These are phyloP conservation scores for Albophoma yamanashiensis DNA, from an alignment of 2,329 filamentous ascomycete genomes.

Conservation along the genomic window DNA sequence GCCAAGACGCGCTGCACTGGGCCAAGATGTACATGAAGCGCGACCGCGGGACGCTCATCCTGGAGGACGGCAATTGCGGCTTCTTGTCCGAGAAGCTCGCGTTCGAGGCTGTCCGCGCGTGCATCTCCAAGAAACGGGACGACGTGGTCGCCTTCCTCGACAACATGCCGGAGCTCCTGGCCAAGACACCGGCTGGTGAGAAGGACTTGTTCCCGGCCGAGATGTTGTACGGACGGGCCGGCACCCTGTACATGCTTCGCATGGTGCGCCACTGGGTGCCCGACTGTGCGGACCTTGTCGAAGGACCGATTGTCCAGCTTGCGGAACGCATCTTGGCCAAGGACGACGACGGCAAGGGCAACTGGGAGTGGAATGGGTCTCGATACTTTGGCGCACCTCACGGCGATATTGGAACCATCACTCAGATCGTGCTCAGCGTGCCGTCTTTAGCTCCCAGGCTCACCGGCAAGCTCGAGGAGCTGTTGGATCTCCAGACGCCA, in stretches of 20 bases:
- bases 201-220: slow-evolving; percentile 41
- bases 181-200: slow-evolving; percentile 7
- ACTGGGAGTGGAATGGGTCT: slow-evolving; percentile 55
- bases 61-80: slow-evolving; percentile 36
- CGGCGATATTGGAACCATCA: slow-evolving; percentile 59
- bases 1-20: slow-evolving; percentile 32
- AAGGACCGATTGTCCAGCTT: slow-evolving; percentile 44
- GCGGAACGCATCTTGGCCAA: slow-evolving; percentile 48
- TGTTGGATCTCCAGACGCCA: slow-evolving; percentile 49
- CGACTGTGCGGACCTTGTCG: slow-evolving; percentile 34
- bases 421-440: slow-evolving; percentile 53
- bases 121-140: slow-evolving; percentile 25
- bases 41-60: slow-evolving; percentile 17
- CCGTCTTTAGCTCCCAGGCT: slow-evolving; percentile 43
- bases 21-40: slow-evolving; percentile 35
- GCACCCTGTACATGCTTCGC: slow-evolving; percentile 56
- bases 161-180: slow-evolving; percentile 23
- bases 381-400: slow-evolving; percentile 56
- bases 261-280: slow-evolving; percentile 48
- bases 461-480: slow-evolving; percentile 36
- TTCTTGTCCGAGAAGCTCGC: slow-evolving; percentile 38
- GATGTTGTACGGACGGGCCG: slow-evolving; percentile 56
- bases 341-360: slow-evolving; percentile 24
- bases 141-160: slow-evolving; percentile 29
- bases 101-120: slow-evolving; percentile 32